phyloP scores from a whole-genome alignment of 495 filamentous ascomycete genomes.

The Jackrogersella multiformis region DNA sequence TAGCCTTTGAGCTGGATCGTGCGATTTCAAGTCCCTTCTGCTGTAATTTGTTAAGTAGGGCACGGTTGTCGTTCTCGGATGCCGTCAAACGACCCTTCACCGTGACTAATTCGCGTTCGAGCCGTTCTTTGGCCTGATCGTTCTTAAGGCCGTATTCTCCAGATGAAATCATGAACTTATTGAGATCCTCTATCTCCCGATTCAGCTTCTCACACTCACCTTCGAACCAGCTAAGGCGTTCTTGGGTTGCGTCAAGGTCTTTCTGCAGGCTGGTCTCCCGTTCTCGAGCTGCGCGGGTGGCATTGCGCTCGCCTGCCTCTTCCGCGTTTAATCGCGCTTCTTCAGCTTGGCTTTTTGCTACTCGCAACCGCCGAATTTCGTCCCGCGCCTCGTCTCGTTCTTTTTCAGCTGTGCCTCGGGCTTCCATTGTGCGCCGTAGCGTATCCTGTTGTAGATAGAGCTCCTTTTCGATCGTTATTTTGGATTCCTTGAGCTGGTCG shows the following conservation, averaged over 20 bases:
- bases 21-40: slow-evolving; percentile 98
- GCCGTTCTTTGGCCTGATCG: slow-evolving; percentile 91
- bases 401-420: slow-evolving; percentile 77
- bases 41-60: slow-evolving; percentile 93
- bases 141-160: slow-evolving; percentile 85
- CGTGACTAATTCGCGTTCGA: slow-evolving; percentile 91
- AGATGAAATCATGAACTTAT: slow-evolving; percentile 84
- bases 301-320: slow-evolving; percentile 78
- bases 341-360: slow-evolving; percentile 84
- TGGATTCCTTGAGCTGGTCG: slow-evolving; percentile 88
- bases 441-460: slow-evolving; percentile 98
- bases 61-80: slow-evolving; percentile 97
- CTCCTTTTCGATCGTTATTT: slow-evolving; percentile 97
- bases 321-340: slow-evolving; percentile 86
- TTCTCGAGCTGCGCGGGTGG: slow-evolving; percentile 80
- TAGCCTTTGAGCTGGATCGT: slow-evolving; percentile 84
- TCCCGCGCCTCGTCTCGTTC: slow-evolving; percentile 88
- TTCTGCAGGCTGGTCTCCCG: slow-evolving; percentile 78
- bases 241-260: slow-evolving; percentile 78
- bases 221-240: slow-evolving; percentile 76
- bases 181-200: slow-evolving; percentile 79
- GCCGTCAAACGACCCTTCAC: slow-evolving; percentile 89
- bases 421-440: slow-evolving; percentile 86
- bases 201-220: slow-evolving; percentile 77
- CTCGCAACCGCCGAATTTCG: slow-evolving; percentile 82